Evolutionary conservation across 2,329 filamentous ascomycete genomes (phyloP).

Genomic region (Arthroderma uncinatum): DNA sequence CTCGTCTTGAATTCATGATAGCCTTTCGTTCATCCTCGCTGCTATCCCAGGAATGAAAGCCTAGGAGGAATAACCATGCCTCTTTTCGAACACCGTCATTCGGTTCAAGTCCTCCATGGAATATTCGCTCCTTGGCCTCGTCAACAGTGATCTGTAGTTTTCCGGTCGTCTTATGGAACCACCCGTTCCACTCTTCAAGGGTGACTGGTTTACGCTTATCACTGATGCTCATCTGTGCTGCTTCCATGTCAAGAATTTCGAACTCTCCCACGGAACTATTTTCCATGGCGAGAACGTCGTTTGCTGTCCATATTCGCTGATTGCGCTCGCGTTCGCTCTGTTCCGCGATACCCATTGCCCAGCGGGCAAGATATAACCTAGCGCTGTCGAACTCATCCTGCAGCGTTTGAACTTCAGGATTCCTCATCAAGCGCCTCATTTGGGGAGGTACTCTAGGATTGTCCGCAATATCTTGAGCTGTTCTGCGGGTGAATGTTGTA

Average conservation of each 20-base stretch:
- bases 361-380: conserved; percentile 81
- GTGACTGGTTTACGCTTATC: conserved; percentile 69
- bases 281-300: conserved; percentile 85
- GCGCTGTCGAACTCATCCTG: conserved; percentile 98
- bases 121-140: conserved; percentile 94
- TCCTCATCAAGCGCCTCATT: conserved; percentile 69
- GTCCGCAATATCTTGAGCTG: conserved; percentile 82
- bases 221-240: conserved; percentile 59
- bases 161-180: conserved; percentile 68
- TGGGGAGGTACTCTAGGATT: conserved; percentile 87
- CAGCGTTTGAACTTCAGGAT: conserved; percentile 86
- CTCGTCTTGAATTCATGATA: conserved; percentile 70
- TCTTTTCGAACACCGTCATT: conserved; percentile 92
- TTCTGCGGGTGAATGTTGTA: conserved; percentile 85
- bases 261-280: conserved; percentile 93
- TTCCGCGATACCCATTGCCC: conserved; percentile 98
- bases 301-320: conserved; percentile 83
- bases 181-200: conserved; percentile 77
- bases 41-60: conserved; percentile 88
- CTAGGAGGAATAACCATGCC: conserved; percentile 88
- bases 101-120: conserved; percentile 80
- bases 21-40: conserved; percentile 73
- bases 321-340: conserved; percentile 82
- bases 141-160: conserved; percentile 68
- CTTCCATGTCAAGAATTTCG: conserved; percentile 74